Evolutionary conservation across 495 filamentous ascomycete genomes (phyloP).

Genomic region (Penicillium parvum): DNA sequence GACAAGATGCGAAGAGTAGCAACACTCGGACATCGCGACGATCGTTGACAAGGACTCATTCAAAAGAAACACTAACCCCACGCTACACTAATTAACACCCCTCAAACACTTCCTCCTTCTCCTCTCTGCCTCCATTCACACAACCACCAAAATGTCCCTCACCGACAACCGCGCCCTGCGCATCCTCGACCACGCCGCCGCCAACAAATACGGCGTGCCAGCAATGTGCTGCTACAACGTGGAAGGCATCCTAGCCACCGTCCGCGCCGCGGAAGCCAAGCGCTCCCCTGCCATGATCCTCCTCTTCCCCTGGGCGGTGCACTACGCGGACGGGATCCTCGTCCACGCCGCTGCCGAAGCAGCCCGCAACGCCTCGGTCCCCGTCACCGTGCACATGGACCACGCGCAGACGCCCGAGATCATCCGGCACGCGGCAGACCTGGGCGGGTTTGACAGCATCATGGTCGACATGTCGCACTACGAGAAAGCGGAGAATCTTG

Average conservation of each 20-base stretch:
- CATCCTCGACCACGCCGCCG: constrained; percentile 64
- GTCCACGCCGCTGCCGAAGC: constrained; percentile 63
- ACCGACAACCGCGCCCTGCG: constrained; percentile 61
- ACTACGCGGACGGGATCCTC: constrained; percentile 61
- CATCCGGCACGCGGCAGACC: constrained; percentile 60
- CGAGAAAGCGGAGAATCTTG: constrained; percentile 76
- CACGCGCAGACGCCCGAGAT: constrained; percentile 72
- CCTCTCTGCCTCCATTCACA: neutral
- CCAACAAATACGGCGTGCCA: constrained; percentile 64
- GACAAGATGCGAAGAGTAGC: constrained; percentile 9
- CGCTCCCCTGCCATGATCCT: constrained; percentile 74
- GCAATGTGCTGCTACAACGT: constrained; percentile 86
- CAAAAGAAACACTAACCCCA: neutral
- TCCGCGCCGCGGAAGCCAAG: constrained; percentile 71
- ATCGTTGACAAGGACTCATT: neutral
- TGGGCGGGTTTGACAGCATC: constrained; percentile 70
- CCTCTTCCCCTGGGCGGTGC: constrained; percentile 81
- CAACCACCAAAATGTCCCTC: constrained; percentile 41
- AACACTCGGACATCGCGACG: constrained; percentile 4
- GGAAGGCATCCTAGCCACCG: constrained; percentile 74
- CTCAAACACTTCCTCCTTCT: neutral
- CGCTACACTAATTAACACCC: neutral
- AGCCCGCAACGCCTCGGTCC: constrained; percentile 59
- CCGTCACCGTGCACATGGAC: constrained; percentile 71
- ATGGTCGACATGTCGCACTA: constrained; percentile 84